Evolutionary conservation across 345 rosid genomes (phyloP).

Genomic region (Gossypium raimondii): DNA sequence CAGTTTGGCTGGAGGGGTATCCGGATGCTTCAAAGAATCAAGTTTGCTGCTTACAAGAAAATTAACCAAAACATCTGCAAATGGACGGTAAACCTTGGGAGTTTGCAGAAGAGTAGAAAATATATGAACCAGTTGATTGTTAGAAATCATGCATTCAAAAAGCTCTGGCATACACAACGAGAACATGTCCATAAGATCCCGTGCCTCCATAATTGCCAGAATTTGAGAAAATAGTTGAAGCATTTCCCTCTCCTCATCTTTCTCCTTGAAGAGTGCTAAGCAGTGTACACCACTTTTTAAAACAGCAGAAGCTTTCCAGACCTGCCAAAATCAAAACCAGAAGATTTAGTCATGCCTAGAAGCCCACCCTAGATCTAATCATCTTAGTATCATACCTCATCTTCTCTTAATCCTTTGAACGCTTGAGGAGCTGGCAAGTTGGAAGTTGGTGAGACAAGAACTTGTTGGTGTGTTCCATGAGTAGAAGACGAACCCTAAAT

Average conservation of each 20-base stretch:
- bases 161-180: constrained; percentile 98
- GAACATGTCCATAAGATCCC: constrained; percentile 99
- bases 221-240: constrained; percentile 82
- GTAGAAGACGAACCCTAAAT: constrained; percentile 50
- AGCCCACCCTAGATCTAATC: constrained; percentile 10
- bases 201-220: constrained; percentile 94
- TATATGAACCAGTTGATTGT: constrained; percentile 81
- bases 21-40: constrained; percentile 82
- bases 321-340: constrained; percentile 45
- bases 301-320: constrained; percentile 96
- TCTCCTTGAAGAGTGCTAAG: constrained; percentile 95
- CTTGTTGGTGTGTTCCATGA: constrained; percentile 66
- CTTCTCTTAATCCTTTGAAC: constrained; percentile 95
- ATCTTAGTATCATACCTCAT: constrained; percentile 61
- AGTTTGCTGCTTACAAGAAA: constrained; percentile 88
- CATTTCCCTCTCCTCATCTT: constrained; percentile 99
- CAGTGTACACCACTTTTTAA: constrained; percentile 96
- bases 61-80: constrained; percentile 89
- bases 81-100: constrained; percentile 76
- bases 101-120: constrained; percentile 86
- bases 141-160: constrained; percentile 94
- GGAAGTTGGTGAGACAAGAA: constrained; percentile 58
- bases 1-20: constrained; percentile 77
- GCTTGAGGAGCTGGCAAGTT: constrained; percentile 60
- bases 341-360: constrained; percentile 19